Conservation (phyloP, 78 protist genomes). For the Dictyostelium discoideum region DNA sequence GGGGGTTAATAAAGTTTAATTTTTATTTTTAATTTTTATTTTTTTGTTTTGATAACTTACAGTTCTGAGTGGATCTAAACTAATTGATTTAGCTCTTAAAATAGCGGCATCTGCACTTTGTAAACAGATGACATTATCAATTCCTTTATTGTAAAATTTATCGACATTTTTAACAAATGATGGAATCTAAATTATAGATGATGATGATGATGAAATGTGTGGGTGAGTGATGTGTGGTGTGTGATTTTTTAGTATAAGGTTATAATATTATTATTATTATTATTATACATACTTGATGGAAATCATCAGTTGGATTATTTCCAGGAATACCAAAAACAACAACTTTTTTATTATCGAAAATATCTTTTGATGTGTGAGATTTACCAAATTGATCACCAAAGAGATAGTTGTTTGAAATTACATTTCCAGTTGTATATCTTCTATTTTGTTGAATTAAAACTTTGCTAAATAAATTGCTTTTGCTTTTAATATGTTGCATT, state of each 20-base stretch:
- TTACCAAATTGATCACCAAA: conserved; percentile 34
- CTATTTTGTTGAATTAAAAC: neutral
- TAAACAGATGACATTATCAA: conserved; percentile 47
- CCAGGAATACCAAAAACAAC: conserved; percentile 46
- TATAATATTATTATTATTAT: too few species aligned
- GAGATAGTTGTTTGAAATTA: neutral
- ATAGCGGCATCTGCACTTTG: conserved; percentile 6
- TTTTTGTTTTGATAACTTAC: conserved; percentile 1
- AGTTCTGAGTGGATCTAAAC: conserved; percentile 33
- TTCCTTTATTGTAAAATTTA: conserved; percentile 40
- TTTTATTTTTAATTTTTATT: neutral
- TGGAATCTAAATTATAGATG: conserved; percentile 11
- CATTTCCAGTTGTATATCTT: conserved; percentile 19
- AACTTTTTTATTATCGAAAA: conserved; percentile 37
- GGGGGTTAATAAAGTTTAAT: too few species aligned
- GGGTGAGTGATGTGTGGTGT: neutral
- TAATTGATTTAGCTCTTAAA: conserved; percentile 48
- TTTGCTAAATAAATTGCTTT: neutral
- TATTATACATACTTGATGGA: conserved; percentile 26
- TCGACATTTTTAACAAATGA: conserved; percentile 49
- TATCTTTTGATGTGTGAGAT: neutral
- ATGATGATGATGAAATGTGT: neutral
- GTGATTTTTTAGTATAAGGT: neutral
- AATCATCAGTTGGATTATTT: conserved; percentile 28
- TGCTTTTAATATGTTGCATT: neutral